Evolutionary conservation across 176 grass and related monocot genomes (phyloP), one percentile per base, ranked within the genome.

Genomic region (Hordeum marinum): DNA sequence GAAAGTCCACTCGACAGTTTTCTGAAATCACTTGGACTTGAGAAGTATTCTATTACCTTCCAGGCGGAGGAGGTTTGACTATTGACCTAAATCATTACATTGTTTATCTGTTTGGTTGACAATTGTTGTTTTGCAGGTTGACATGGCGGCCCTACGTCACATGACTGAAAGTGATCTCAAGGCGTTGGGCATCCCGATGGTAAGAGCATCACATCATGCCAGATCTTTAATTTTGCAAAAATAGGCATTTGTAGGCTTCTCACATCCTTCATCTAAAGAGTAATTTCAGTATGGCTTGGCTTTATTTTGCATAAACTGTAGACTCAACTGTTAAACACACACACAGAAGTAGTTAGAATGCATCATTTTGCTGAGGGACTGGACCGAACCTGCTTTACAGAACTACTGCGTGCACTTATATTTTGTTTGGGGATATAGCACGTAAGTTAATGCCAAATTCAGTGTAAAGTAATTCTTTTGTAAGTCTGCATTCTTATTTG

Each of bases 91-190:
- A 88, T 69, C 14, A 59, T 17, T 20, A 42, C 13, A 67, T 50
- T 48, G 34, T 75, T 85, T 54, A 2, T 76, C 34, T 84, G 11
- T 36, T 64, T 78, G 20, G 59, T 94, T 88, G 83, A 74, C 63
- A 71, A 31, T 68, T 86, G 68, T 78, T 77, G 54, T 57, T 71
- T 75, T 81, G 23, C 86, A 99, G 96, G 90, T 99, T 89, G 96
- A 99, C 90, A 96, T 96, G 93, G 83, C 86, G 55, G 94, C 96
- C 84, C 91, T 99, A 65, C 85, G 89, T 71, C 96, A 99, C 84
- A 99, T 99, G 96, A 99, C 88, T 54, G 96, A 99, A 75, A 75
- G 83, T 37, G 96, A 99, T 91, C 91, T 99, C 48, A 99, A 91
- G 85, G 94, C 94, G 65, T 84, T 99, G 70, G 96, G 96, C 72